A percentile compares a stretch with the other conserved stretches of the same genome.
Conservation (phyloP, 179 eudicot genomes). For the Beta macrorhiza region DNA sequence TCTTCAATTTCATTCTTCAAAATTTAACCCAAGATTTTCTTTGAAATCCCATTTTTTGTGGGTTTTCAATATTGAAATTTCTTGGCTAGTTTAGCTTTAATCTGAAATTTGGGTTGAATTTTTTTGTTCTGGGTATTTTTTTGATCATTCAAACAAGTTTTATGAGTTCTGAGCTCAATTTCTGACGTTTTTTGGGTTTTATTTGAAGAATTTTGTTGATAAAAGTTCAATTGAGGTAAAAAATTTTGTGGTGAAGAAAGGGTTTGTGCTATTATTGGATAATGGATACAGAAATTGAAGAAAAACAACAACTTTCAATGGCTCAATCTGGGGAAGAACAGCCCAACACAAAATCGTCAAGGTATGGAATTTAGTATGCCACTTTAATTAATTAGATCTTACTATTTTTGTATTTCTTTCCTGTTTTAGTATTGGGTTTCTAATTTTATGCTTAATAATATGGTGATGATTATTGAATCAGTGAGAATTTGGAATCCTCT, state of each 20-base stretch:
- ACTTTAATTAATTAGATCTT: neutral
- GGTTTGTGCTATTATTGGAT: constrained; percentile 6
- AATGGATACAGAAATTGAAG: constrained; percentile 31
- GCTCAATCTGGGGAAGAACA: constrained; percentile 24
- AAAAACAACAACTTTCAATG: constrained; percentile 17
- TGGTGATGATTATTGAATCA: constrained; percentile 25
- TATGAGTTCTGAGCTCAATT: neutral
- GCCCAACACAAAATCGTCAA: constrained; percentile 18
- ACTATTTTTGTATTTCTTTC: constrained; percentile 3
- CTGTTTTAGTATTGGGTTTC: constrained; percentile 1
- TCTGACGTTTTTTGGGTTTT: neutral
- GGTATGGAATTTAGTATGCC: constrained; percentile 16
- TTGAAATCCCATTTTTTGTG: neutral
- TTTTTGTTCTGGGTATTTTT: neutral
- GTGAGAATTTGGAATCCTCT: constrained; percentile 25
- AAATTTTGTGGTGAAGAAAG: constrained; percentile 16
- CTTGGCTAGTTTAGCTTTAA: constrained; percentile 4
- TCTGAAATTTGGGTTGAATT: constrained; percentile 7
- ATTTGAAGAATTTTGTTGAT: neutral
- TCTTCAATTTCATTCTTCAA: constrained; percentile 5
- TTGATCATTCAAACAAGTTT: neutral
- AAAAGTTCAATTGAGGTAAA: constrained; percentile 6
- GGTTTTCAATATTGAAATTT: constrained; percentile 12
- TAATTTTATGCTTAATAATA: constrained; percentile 1
- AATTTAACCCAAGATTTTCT: neutral